Evolutionary conservation across 805 yeast genomes (phyloP).

Genomic region (Monosporozyma unispora): DNA sequence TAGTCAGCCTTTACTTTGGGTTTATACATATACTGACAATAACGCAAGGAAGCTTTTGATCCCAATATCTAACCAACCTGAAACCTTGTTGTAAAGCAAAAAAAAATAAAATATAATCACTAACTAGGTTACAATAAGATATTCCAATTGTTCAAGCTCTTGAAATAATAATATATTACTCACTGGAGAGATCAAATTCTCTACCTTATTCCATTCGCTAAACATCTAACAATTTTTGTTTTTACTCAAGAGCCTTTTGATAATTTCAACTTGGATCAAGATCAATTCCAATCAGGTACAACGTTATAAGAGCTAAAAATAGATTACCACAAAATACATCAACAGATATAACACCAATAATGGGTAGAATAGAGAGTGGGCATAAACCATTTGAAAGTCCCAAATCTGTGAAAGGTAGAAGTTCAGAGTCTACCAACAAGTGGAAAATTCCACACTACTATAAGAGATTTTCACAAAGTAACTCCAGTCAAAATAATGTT

Average conservation of each 20-base stretch:
- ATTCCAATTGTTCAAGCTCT: neutral
- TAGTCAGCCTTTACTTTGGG: neutral
- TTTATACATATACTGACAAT: neutral
- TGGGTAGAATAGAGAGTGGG: slow-evolving; percentile 5
- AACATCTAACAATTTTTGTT: neutral
- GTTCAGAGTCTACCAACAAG: slow-evolving; percentile 21
- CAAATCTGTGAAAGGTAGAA: slow-evolving; percentile 10
- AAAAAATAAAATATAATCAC: neutral
- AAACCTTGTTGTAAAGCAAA: neutral
- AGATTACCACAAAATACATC: neutral
- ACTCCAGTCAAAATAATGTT: neutral
- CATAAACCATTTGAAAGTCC: slow-evolving; percentile 2
- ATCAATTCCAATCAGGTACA: too few relatives aligned
- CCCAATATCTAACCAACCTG: neutral
- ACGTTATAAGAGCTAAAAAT: neutral
- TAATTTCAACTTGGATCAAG: neutral
- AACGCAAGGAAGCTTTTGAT: neutral
- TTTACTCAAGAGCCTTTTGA: neutral
- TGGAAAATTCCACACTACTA: slow-evolving; percentile 31
- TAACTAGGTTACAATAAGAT: neutral
- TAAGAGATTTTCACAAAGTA: slow-evolving; percentile 14
- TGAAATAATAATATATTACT: neutral
- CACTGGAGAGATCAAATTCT: neutral
- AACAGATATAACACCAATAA: neutral
- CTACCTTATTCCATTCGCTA: neutral